Evolutionary conservation across 2,329 filamentous ascomycete species (phyloP).

Genomic region (Nemania bipapillata): DNA sequence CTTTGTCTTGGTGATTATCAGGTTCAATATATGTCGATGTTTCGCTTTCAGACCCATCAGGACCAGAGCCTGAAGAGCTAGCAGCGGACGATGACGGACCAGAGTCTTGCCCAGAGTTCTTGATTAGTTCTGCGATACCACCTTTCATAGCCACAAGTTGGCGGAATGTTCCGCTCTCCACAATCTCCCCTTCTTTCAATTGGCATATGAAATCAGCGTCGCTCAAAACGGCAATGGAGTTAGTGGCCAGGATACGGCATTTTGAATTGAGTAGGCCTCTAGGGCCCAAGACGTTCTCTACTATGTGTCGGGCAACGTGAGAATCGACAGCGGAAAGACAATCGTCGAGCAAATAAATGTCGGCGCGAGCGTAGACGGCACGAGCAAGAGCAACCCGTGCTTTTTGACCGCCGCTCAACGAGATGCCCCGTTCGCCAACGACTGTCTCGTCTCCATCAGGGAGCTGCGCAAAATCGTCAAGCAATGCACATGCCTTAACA

Average conservation of each 20-base stretch:
- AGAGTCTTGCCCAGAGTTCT: slow-evolving; percentile 73
- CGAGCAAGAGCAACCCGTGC: slow-evolving; percentile 90
- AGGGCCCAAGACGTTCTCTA: slow-evolving; percentile 89
- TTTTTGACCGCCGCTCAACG: slow-evolving; percentile 94
- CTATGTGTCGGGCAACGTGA: slow-evolving; percentile 93
- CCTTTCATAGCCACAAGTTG: slow-evolving; percentile 95
- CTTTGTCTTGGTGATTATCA: slow-evolving; percentile 65
- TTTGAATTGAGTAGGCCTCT: slow-evolving; percentile 85
- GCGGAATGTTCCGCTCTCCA: slow-evolving; percentile 89
- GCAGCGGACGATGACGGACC: slow-evolving; percentile 52
- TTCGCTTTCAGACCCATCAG: slow-evolving; percentile 64
- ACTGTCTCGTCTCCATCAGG: slow-evolving; percentile 97
- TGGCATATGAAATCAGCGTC: slow-evolving; percentile 91
- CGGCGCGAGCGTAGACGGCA: slow-evolving; percentile 95
- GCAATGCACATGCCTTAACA: slow-evolving; percentile 86
- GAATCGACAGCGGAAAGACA: slow-evolving; percentile 97
- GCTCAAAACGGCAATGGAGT: slow-evolving; percentile 89
- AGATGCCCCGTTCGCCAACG: slow-evolving; percentile 96
- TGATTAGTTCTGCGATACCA: slow-evolving; percentile 84
- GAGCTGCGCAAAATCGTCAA: slow-evolving; percentile 89
- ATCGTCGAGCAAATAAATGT: slow-evolving; percentile 94
- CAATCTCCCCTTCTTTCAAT: slow-evolving; percentile 81
- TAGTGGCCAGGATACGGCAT: slow-evolving; percentile 92
- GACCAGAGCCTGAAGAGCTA: slow-evolving; percentile 50
- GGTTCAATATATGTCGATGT: slow-evolving; percentile 67